Evolutionary conservation across 169 alveolate species (phyloP).

Genomic region (Eimeria praecox): DNA sequence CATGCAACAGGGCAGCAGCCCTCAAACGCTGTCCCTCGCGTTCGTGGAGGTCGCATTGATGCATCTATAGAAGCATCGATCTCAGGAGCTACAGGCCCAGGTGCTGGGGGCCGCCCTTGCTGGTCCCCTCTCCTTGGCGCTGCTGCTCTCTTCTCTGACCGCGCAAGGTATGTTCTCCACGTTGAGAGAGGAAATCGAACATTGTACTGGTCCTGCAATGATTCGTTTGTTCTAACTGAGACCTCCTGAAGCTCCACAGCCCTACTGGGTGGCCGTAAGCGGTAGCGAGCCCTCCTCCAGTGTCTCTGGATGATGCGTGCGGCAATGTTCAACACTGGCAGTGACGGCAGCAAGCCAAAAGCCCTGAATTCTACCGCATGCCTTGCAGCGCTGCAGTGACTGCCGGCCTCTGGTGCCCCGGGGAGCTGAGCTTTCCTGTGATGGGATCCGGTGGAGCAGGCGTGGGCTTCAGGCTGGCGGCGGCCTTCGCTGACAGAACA

Average conservation of each 20-base stretch:
- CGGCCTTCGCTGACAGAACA: not conserved
- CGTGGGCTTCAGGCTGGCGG: not conserved
- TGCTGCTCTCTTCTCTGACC: not conserved
- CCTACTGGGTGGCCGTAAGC: not conserved
- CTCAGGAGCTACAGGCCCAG: not conserved
- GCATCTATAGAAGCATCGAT: not conserved
- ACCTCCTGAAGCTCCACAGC: not conserved
- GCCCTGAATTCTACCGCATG: not conserved
- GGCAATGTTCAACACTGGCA: slow-evolving; percentile 35
- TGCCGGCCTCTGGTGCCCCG: not conserved
- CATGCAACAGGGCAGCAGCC: not conserved
- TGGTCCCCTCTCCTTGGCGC: not conserved
- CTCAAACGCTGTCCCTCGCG: not conserved
- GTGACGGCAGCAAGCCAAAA: slow-evolving; percentile 2
- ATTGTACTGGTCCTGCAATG: not conserved
- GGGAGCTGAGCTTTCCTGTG: not conserved
- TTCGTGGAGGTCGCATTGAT: not conserved
- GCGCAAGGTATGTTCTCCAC: not conserved
- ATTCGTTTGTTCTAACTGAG: not conserved
- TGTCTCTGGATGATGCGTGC: slow-evolving; percentile 59
- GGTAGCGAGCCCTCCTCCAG: slow-evolving; percentile 1
- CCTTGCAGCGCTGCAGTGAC: not conserved
- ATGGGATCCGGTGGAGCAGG: not conserved
- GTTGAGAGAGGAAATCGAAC: not conserved
- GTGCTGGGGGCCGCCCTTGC: not conserved